Percentiles rank a stretch among this genome's conserved stretches.
phyloP scores from a whole-genome alignment of 164 flowering plant species.

The grape (Vitis vinifera) region ASM3070453v1 NC_081812.1:18812501-18813000 shows the following conservation, averaged over 20 bases:
- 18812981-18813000: neutral
- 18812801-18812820: too few species aligned
- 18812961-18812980: slow-evolving; percentile 21
- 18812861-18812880: neutral
- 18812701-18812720: slow-evolving; percentile 30
- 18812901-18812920: slow-evolving; percentile 27
- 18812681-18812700: slow-evolving; percentile 37
- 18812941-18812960: slow-evolving; percentile 24
- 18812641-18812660: slow-evolving; percentile 5
- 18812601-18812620: slow-evolving; percentile 47
- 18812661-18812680: slow-evolving; percentile 15
- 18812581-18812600: slow-evolving; percentile 49
- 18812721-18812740: slow-evolving; percentile 26
- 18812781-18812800: neutral
- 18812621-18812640: neutral
- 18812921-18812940: slow-evolving; percentile 1
- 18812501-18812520: slow-evolving; percentile 42
- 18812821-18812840: neutral
- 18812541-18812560: slow-evolving; percentile 50
- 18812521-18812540: slow-evolving; percentile 49
- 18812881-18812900: neutral
- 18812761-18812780: slow-evolving; percentile 3
- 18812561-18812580: slow-evolving; percentile 43
- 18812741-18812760: slow-evolving; percentile 21
- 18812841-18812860: neutral